Conservation (phyloP, 164 flowering plant species). For the Santalum album region DNA sequence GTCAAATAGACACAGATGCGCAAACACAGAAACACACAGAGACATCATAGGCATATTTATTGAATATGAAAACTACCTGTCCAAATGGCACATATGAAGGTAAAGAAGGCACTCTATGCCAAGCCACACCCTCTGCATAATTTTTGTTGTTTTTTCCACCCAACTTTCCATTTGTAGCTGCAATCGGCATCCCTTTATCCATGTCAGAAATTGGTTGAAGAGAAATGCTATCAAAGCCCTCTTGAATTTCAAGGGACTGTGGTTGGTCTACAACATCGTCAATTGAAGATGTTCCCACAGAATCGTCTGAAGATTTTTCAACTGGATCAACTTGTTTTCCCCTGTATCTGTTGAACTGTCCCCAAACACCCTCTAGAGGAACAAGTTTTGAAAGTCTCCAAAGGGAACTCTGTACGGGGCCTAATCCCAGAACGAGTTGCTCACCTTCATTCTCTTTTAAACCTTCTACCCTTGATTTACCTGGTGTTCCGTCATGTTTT, state of each 20-base stretch:
- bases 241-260: constrained; percentile 88
- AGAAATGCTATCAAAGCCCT: constrained; percentile 83
- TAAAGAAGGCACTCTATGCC: constrained; percentile 75
- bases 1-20: too few species aligned
- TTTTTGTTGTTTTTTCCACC: constrained; percentile 21
- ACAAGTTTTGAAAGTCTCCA: constrained; percentile 96
- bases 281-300: constrained; percentile 26
- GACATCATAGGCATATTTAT: not conserved
- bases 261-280: constrained; percentile 51
- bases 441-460: constrained; percentile 49
- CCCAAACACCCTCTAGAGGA: constrained; percentile 62
- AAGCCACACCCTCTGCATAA: constrained; percentile 28
- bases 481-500: constrained; percentile 22
- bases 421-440: constrained; percentile 82
- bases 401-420: constrained; percentile 82
- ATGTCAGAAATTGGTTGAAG: constrained; percentile 56
- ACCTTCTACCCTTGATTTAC: constrained; percentile 27
- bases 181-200: constrained; percentile 28
- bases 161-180: constrained; percentile 20
- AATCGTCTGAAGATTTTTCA: constrained; percentile 27
- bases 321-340: constrained; percentile 30
- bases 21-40: too few species aligned
- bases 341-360: constrained; percentile 40
- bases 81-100: constrained; percentile 99
- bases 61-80: constrained; percentile 37